phyloP scores from a whole-genome alignment of 2,329 filamentous ascomycete genomes.

The Sporothrix dimorphospora region DNA sequence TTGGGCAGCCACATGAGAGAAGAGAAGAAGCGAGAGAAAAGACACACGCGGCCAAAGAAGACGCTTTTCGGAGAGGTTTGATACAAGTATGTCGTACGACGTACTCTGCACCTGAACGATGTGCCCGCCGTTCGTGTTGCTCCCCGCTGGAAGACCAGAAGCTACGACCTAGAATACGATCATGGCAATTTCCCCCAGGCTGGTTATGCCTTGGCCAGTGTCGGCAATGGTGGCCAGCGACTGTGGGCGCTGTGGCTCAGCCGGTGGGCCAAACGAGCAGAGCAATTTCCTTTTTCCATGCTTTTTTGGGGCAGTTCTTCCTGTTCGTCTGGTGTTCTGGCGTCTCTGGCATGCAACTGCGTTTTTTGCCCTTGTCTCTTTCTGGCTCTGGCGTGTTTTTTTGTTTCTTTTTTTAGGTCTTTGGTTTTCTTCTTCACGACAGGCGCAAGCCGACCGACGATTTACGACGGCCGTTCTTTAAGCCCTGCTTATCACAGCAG shows the following conservation, averaged over 20 bases:
- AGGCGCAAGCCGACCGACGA: too few relatives aligned
- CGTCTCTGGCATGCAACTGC: neutral
- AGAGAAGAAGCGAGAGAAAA: too few relatives aligned
- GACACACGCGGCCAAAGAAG: too few relatives aligned
- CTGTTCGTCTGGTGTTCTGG: neutral
- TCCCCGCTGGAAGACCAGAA: too few relatives aligned
- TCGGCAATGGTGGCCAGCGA: too few relatives aligned
- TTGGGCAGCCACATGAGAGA: neutral
- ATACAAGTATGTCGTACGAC: too few relatives aligned
- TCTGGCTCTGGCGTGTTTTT: too few relatives aligned
- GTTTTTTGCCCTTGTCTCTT: neutral
- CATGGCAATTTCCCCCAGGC: neutral
- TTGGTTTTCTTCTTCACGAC: neutral
- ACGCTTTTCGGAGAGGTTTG: too few relatives aligned
- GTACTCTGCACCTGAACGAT: too few relatives aligned
- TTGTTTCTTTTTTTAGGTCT: neutral
- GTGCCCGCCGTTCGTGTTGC: too few relatives aligned
- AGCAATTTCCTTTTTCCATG: conserved; percentile 3
- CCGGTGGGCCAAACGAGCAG: neutral
- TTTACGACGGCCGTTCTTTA: too few relatives aligned
- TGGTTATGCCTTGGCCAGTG: neutral
- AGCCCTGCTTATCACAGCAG: too few relatives aligned
- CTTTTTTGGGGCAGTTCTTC: neutral
- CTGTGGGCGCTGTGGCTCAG: neutral
- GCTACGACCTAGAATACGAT: neutral